These are phyloP conservation scores for Orobanche coerulescens DNA, from an alignment of 257 asterid species.

Conservation along the genomic window DNA sequence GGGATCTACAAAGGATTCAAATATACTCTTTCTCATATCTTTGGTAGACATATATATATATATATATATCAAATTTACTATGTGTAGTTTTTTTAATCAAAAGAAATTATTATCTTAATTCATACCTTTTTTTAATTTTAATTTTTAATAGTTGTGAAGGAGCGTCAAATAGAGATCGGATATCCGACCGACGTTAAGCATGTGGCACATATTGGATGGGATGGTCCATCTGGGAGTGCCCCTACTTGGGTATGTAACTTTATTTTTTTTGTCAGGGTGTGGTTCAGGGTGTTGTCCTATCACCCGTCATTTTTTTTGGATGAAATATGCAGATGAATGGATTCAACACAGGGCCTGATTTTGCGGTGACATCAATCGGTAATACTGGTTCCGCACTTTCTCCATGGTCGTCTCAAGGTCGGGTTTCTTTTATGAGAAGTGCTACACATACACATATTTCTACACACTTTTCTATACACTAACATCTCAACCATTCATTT, in stretches of 20 bases:
- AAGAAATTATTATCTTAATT: no score
- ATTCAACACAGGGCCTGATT: slow-evolving; percentile 77
- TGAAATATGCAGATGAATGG: slow-evolving; percentile 49
- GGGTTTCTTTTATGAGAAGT: no score
- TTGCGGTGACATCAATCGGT: slow-evolving; percentile 46
- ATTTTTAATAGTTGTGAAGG: slow-evolving; percentile 54
- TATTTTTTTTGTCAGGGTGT: neutral
- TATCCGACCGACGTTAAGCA: slow-evolving; percentile 83
- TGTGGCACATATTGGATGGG: slow-evolving; percentile 93
- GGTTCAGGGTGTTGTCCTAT: neutral
- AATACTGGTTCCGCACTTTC: slow-evolving; percentile 60
- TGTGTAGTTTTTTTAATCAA: no score
- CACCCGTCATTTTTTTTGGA: neutral
- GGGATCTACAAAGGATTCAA: slow-evolving; percentile 82
- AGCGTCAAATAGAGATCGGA: slow-evolving; percentile 79
- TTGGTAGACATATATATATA: no score
- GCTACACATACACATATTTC: no score
- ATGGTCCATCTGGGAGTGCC: slow-evolving; percentile 61
- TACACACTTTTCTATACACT: no score
- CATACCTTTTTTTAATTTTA: neutral
- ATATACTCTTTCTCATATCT: slow-evolving; percentile 55
- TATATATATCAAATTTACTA: no score
- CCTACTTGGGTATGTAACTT: slow-evolving; percentile 72
- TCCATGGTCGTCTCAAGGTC: slow-evolving; percentile 94
- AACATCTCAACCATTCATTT: no score